Base-by-base conservation (phyloP, 2,329 filamentous ascomycete genomes). In the Pseudopyricularia javanii region DNA sequence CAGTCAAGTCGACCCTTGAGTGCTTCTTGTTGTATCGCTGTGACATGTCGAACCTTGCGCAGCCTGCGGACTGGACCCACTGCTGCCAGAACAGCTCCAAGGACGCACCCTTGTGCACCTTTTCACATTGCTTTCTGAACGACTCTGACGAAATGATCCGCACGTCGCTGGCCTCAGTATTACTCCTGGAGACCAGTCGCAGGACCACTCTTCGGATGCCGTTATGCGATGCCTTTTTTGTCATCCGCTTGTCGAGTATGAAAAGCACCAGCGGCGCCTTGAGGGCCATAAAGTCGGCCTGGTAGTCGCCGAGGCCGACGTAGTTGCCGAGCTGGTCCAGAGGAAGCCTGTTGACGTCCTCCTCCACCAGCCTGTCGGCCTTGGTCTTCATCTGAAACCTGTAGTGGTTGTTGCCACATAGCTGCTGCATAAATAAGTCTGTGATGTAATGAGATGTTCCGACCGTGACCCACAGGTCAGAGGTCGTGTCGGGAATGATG, bases 21-120 rank as follows among this genome's bases (percentile, higher is more conserved):
- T 94, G 87, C 72, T 98, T 98, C 72, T 97, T 97, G 65, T 98
- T 98, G 70, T 98, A 98, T 17, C 85, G 80, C 59, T 95, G 91
- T 37, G 83, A 86, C 49, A 95, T 87, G 49, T 85, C 77, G 60
- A 98, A 95, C 43, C 83, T 80, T 0, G 94, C 93, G 61, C 91
- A 97, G 1, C 94, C 94, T 15, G 89, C 84, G 11, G 87, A 85
- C 57, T 85, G 80, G 0, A 98, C 80, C 91, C 91, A 98, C 64
- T 98, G 91, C 45, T 84, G 82, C 76, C 94, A 97, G 65, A 98
- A 97, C 1, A 81, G 76, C 56, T 98, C 93, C 0, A 96, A 78
- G 28, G 88, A 87, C 12, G 52, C 33, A 15, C 47, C 37, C n/a
- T 57, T 58, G 55, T 86, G 85, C 12, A 88, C 80, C 66, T 93